Evolutionary conservation across 352 stramenopile genomes (phyloP).

Genomic region (Globisporangium spiculum): DNA sequence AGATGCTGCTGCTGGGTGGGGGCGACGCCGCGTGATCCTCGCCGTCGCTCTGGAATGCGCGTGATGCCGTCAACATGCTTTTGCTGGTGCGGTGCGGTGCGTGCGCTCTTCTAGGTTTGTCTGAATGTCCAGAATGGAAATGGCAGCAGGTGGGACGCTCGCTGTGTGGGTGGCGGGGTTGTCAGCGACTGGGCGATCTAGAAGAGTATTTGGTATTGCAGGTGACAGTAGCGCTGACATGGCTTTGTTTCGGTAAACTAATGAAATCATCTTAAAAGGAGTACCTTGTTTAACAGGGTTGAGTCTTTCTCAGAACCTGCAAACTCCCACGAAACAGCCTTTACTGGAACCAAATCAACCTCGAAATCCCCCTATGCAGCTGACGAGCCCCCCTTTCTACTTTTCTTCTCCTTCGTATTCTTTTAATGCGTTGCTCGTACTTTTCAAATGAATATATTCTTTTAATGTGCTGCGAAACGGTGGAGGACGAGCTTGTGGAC

Average conservation of each 20-base stretch:
- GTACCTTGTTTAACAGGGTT: background rate
- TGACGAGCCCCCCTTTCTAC: background rate
- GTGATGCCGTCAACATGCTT: background rate
- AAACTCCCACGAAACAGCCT: slow-evolving; percentile 2
- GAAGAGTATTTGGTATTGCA: background rate
- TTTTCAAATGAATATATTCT: background rate
- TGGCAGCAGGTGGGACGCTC: background rate
- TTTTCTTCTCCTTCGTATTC: background rate
- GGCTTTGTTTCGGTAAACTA: background rate
- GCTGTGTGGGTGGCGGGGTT: too few relatives aligned
- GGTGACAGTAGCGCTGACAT: background rate
- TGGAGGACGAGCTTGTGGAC: background rate
- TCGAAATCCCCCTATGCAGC: background rate
- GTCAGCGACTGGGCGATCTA: background rate
- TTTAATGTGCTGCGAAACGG: background rate
- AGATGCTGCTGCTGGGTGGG: background rate
- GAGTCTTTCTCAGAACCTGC: background rate
- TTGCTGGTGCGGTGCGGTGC: too few relatives aligned
- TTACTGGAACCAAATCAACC: background rate
- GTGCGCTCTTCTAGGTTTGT: background rate
- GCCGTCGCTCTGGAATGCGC: background rate
- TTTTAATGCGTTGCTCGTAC: background rate
- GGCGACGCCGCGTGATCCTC: slow-evolving; percentile 2
- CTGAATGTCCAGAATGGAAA: background rate
- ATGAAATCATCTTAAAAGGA: background rate